phyloP scores from a whole-genome alignment of 2,329 filamentous ascomycete genomes.

The Diaporthe batatas region DNA sequence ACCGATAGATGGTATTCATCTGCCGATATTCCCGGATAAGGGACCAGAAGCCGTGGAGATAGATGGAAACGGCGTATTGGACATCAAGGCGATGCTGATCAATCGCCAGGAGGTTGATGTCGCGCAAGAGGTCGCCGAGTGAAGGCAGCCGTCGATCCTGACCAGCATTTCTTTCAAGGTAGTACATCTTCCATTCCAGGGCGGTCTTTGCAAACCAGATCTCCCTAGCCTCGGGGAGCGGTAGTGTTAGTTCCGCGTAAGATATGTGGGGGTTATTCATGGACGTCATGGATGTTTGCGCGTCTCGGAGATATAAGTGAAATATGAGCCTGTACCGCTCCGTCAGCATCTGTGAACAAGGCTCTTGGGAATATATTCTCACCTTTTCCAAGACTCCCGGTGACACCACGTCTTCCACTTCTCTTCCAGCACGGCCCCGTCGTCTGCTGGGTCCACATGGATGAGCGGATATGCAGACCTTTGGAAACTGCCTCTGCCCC shows the following conservation, averaged over 20 bases:
- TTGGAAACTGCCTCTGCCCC: conserved; percentile 70
- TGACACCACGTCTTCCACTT: conserved; percentile 77
- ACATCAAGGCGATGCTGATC: conserved; percentile 67
- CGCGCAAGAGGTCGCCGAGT: conserved; percentile 68
- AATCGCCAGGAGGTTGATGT: conserved; percentile 64
- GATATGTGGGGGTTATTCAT: conserved; percentile 75
- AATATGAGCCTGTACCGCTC: conserved; percentile 66
- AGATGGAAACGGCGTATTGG: conserved; percentile 69
- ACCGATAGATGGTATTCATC: conserved; percentile 62
- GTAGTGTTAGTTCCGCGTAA: conserved; percentile 76
- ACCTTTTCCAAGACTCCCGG: conserved; percentile 76
- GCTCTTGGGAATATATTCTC: not conserved
- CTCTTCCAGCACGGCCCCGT: conserved; percentile 67
- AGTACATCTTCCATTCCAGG: conserved; percentile 73
- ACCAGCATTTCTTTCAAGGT: conserved; percentile 57
- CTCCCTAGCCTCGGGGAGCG: conserved; percentile 71
- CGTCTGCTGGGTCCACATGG: conserved; percentile 64
- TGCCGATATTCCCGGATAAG: conserved; percentile 76
- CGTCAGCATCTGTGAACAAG: not conserved
- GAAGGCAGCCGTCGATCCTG: conserved; percentile 62
- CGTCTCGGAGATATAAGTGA: conserved; percentile 74
- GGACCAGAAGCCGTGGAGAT: conserved; percentile 75
- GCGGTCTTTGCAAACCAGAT: conserved; percentile 77
- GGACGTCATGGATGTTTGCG: conserved; percentile 76
- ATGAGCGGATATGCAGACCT: conserved; percentile 66